phyloP scores from a whole-genome alignment of 2,329 filamentous ascomycete genomes.

The Westerdykella ornata region DNA sequence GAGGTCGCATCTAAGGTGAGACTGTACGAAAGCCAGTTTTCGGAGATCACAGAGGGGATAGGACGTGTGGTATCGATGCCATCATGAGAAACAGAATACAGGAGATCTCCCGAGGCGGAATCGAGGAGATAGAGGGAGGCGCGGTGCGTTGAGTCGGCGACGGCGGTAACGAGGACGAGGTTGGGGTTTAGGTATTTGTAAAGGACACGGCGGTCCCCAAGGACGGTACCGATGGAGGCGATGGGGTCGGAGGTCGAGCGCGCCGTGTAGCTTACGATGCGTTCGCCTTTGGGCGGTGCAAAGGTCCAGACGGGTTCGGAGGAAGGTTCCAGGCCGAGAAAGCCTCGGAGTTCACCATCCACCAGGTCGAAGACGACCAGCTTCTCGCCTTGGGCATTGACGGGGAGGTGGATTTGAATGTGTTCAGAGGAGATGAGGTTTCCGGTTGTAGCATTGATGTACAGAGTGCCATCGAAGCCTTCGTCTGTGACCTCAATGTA shows the following conservation, averaged over 20 bases:
- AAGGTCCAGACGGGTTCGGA: slow-evolving; percentile 61
- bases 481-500: slow-evolving; percentile 30
- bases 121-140: slow-evolving; percentile 77
- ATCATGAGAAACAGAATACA: slow-evolving; percentile 63
- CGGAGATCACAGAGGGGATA: slow-evolving; percentile 71
- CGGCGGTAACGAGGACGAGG: slow-evolving; percentile 66
- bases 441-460: slow-evolving; percentile 32
- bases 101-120: slow-evolving; percentile 72
- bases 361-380: slow-evolving; percentile 29
- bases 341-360: slow-evolving; percentile 31
- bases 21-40: slow-evolving; percentile 94
- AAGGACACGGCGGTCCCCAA: slow-evolving; percentile 84
- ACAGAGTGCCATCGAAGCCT: slow-evolving; percentile 17
- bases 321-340: slow-evolving; percentile 15
- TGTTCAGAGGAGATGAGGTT: slow-evolving; percentile 17
- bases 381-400: slow-evolving; percentile 15
- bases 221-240: slow-evolving; percentile 88
- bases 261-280: slow-evolving; percentile 60
- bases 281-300: slow-evolving; percentile 57
- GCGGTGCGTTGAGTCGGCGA: slow-evolving; percentile 52
- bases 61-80: slow-evolving; percentile 68
- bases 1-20: slow-evolving; percentile 53
- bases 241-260: slow-evolving; percentile 74
- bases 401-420: slow-evolving; percentile 9
- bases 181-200: slow-evolving; percentile 98